Conservation (phyloP, 441 rosid species). For the Pelargonium cotyledonis region DNA sequence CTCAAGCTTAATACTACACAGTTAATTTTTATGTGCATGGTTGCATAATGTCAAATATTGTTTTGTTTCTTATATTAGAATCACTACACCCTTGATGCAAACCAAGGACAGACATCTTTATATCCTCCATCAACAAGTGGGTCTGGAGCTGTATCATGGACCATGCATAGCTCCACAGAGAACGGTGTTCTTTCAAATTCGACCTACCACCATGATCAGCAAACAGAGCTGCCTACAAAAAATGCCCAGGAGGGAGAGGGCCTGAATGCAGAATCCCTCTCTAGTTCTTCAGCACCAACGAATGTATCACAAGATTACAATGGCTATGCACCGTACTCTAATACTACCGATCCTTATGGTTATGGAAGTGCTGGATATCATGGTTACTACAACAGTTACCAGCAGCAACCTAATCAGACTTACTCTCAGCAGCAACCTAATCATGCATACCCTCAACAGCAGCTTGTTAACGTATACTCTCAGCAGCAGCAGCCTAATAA, state of each 20-base stretch:
- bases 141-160: slow-evolving; percentile 58
- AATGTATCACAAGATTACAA: slow-evolving; percentile 54
- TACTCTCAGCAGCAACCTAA: slow-evolving; percentile 22
- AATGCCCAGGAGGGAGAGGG: slow-evolving; percentile 43
- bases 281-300: slow-evolving; percentile 54
- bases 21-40: slow-evolving; percentile 1
- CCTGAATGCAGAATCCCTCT: slow-evolving; percentile 40
- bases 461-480: slow-evolving; percentile 19
- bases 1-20: neutral
- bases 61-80: slow-evolving; percentile 34
- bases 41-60: neutral
- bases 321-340: slow-evolving; percentile 55
- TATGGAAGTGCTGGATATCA: slow-evolving; percentile 70
- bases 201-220: slow-evolving; percentile 51
- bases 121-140: slow-evolving; percentile 49
- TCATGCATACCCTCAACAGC: slow-evolving; percentile 5
- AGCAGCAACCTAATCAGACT: slow-evolving; percentile 35
- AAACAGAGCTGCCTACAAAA: slow-evolving; percentile 35
- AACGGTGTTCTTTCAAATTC: slow-evolving; percentile 47
- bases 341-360: slow-evolving; percentile 57
- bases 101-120: slow-evolving; percentile 51
- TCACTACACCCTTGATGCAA: slow-evolving; percentile 48
- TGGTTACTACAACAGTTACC: slow-evolving; percentile 75
- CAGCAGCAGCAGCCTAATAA: slow-evolving; percentile 30
- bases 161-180: slow-evolving; percentile 39